Evolutionary conservation across 768 basidiomycete species (phyloP), one percentile per base, ranked within the genome.

Genomic region (Coprinellus aureogranulatus): DNA sequence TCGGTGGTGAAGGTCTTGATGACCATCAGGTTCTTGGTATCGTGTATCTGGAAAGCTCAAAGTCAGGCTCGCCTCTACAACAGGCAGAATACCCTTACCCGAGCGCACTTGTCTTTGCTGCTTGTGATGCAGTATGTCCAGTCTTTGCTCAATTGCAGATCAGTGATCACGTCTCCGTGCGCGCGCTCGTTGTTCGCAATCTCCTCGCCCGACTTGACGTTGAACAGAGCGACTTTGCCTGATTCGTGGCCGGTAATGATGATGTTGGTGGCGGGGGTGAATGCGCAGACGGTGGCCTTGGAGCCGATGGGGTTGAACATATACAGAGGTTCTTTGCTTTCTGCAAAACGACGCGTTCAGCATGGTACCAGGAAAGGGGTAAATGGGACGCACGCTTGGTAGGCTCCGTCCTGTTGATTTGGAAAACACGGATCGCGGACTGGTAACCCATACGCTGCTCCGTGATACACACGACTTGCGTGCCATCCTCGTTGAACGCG

Each of bases 181-280:
- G 93, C 93, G 48, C 91, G 87, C 68, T 94, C 92, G 68, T 95
- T 94, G 69, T 76, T 86, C 31, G 78, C 71, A 20, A 92, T 72
- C 75, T 97, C 94, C 41, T 95, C 90, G 45, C 94, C 94, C 0
- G 86, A 83, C 69, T 87, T 88, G 58, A 87, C 85, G 66, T 98
- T 92, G 78, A 94, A 98, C 40, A 97, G 78, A 8, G 92, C 89
- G 34, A 98, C 82, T 69, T 96, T 98, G 18, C 97, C 97, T 41
- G 92, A 93, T 75, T 98, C 95, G 74, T 99, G 97, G 4, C 94
- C 96, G 2, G 94, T 96, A 59, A 98, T 77, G 71, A 99, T 87
- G 61, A 89, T 72, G 40, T 87, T 82, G 23, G 89, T 87, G 12
- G 81, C 79, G 51, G 88, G 82, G 3, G 92, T 89, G 72, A 97